Conservation (phyloP, 176 grass and related monocot genomes). For the Bonia amplexicaulis region DNA sequence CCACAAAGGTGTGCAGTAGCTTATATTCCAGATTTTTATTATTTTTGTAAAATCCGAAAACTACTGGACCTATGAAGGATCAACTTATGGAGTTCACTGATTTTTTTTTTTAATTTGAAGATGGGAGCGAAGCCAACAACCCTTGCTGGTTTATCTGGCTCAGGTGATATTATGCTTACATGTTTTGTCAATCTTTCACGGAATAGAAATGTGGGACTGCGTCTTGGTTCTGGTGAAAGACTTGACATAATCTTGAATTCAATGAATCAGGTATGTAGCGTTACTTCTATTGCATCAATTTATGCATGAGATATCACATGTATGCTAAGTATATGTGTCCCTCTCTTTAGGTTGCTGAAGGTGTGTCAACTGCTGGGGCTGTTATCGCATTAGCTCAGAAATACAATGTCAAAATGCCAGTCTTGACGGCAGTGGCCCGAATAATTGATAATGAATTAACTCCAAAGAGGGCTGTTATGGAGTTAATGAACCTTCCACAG, state of each 20-base stretch:
- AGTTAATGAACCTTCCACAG: slow-evolving; percentile 98
- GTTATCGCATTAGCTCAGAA: slow-evolving; percentile 93
- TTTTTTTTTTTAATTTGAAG: slow-evolving; percentile 32
- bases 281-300: background rate
- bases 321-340: slow-evolving; percentile 4
- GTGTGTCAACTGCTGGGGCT: slow-evolving; percentile 87
- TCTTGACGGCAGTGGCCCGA: slow-evolving; percentile 85
- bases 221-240: slow-evolving; percentile 83
- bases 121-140: slow-evolving; percentile 94
- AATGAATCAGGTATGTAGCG: slow-evolving; percentile 69
- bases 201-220: slow-evolving; percentile 87
- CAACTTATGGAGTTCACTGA: background rate
- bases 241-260: slow-evolving; percentile 79
- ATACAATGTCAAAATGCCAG: slow-evolving; percentile 93
- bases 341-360: slow-evolving; percentile 75
- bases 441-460: slow-evolving; percentile 94
- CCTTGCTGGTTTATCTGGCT: slow-evolving; percentile 89
- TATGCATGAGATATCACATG: background rate
- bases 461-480: slow-evolving; percentile 77
- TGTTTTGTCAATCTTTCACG: slow-evolving; percentile 95
- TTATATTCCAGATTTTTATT: background rate
- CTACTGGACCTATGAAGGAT: background rate
- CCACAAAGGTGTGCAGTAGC: slow-evolving; percentile 57
- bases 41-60: background rate
- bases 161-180: slow-evolving; percentile 95